Base-by-base conservation (phyloP, 495 filamentous ascomycete genomes). In the Zalerion maritima region DNA sequence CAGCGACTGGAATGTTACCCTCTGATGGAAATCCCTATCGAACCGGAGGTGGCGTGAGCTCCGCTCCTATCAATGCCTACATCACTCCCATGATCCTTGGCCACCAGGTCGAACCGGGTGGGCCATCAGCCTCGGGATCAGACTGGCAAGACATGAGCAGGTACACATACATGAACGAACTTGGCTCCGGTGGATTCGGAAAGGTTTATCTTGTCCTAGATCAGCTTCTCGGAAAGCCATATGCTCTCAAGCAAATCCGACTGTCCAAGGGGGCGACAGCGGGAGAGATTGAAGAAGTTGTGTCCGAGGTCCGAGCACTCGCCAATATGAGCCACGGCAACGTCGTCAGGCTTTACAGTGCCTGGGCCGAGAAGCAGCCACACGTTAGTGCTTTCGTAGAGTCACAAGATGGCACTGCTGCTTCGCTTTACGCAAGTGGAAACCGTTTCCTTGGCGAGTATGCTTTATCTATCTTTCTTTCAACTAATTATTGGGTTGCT, bases 321-420 rank as follows among this genome's bases (percentile, higher is more conserved):
- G 41, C 46, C 6, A 24, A 31, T n/a, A n/a, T 48, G 12, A 18
- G 40, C 21, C 78, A 83, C 45, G 70, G 71, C 12, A 78, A 81
- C 53, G 76, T 81, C 37, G 78, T 81, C 28, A 64, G 67, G 21
- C 81, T 81, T 55, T 77, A 72, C 52, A 65, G 77, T 21, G 12
- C 23, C 14, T 48, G 45, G 45, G 17, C 37, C 8, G 45, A 48
- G 36, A n/a, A 2, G 7, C 7, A 10, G 32, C 5, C 32, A 35
- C 12, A 7, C 16, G 9, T 24, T 17, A 9, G 7, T 26, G 22
- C 16, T 11, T 3, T 12, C 21, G 4, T n/a, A n/a, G n/a, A n/a
- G n/a, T n/a, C n/a, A n/a, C n/a, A n/a, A n/a, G n/a, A n/a, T n/a
- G n/a, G n/a, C n/a, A n/a, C n/a, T n/a, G n/a, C n/a, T n/a, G n/a